A percentile compares a stretch with the other conserved stretches of the same genome.
Evolutionary conservation across 2,329 filamentous ascomycete species (phyloP).

Genomic region (Diaporthe helianthi): DNA sequence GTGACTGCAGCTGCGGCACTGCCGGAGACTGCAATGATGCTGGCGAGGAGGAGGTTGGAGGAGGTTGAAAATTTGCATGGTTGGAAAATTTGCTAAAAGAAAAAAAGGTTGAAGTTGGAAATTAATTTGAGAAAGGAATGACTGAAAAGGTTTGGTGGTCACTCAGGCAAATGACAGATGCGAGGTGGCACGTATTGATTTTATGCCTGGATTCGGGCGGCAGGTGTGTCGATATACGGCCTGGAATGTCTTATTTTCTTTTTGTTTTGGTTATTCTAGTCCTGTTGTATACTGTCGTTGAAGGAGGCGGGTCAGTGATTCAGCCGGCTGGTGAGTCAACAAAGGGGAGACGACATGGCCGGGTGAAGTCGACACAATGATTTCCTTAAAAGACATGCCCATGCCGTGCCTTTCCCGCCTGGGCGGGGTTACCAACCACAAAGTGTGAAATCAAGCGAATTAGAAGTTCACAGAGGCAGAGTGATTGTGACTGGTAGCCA

Average conservation of each 20-base stretch:
- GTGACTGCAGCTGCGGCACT: neutral
- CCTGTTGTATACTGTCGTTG: too few species aligned
- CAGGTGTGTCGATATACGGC: neutral
- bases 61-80: neutral
- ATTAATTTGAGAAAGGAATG: neutral
- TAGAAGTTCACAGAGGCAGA: neutral
- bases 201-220: neutral
- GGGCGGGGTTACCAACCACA: neutral
- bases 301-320: neutral
- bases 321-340: neutral
- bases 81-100: neutral
- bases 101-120: neutral
- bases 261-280: too few species aligned
- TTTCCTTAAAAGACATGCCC: neutral
- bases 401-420: neutral
- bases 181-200: neutral
- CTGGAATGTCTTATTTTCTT: neutral
- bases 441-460: too few species aligned
- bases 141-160: neutral
- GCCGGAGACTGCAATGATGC: neutral
- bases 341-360: neutral
- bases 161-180: neutral
- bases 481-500: neutral
- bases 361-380: too few species aligned
- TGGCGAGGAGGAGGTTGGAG: neutral